Percentiles rank a stretch among this genome's conserved stretches.
Conservation (phyloP, 2,329 filamentous ascomycete species). For the Colletotrichum musicola region DNA sequence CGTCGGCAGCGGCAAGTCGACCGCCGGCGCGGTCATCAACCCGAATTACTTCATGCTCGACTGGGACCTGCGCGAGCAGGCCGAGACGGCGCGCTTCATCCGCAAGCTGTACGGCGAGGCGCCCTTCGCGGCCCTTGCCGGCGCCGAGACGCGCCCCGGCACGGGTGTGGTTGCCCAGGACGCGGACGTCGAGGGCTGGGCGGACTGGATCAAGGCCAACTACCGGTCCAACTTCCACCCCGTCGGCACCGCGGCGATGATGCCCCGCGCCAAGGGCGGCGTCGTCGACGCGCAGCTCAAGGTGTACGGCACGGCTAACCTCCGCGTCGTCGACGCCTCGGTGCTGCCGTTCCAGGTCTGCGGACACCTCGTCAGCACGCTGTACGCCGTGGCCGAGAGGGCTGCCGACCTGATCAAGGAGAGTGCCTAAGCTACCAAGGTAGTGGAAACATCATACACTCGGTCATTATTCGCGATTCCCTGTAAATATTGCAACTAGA, state of each 20-base stretch:
- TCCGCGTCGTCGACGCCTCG: conserved; percentile 63
- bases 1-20: conserved; percentile 49
- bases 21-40: conserved; percentile 50
- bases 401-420: conserved; percentile 47
- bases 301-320: conserved; percentile 63
- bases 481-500: background rate
- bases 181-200: conserved; percentile 43
- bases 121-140: conserved; percentile 43
- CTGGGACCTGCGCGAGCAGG: conserved; percentile 50
- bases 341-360: conserved; percentile 62
- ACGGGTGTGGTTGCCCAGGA: conserved; percentile 44
- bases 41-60: conserved; percentile 51
- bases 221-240: conserved; percentile 56
- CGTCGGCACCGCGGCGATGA: conserved; percentile 63
- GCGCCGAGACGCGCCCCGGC: conserved; percentile 40
- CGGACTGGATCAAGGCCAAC: conserved; percentile 28
- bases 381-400: conserved; percentile 67
- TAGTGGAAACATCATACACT: no score
- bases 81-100: conserved; percentile 46
- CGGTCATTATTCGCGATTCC: background rate
- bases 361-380: conserved; percentile 62
- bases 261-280: conserved; percentile 61
- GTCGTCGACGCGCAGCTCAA: conserved; percentile 61
- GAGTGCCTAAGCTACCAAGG: background rate
- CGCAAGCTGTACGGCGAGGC: conserved; percentile 48